A percentile compares a stretch with the other conserved stretches of the same genome.
phyloP scores from a whole-genome alignment of 129 eudicot genomes.

The Silybum marianum region DNA sequence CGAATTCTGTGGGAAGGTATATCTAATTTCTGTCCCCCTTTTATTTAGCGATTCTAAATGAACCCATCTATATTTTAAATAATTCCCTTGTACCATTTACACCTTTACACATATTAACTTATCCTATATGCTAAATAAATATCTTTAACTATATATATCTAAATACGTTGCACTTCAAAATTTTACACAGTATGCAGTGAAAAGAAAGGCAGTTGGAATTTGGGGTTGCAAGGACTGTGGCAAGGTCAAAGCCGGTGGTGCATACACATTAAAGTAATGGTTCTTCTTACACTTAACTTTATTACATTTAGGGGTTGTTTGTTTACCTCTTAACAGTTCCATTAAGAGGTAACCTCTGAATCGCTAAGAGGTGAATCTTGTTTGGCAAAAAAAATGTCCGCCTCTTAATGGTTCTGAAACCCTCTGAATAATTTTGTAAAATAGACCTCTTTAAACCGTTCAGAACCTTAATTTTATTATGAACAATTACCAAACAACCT shows the following conservation, averaged over 20 bases:
- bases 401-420: no score
- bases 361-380: no score
- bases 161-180: background rate
- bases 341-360: no score
- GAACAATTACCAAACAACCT: no score
- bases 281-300: background rate
- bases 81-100: background rate
- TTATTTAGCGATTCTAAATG: background rate
- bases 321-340: no score
- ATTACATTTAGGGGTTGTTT: background rate
- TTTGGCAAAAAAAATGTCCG: no score
- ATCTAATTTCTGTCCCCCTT: background rate
- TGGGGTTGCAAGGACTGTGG: slow-evolving; percentile 93
- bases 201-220: slow-evolving; percentile 76
- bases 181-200: slow-evolving; percentile 60
- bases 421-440: no score
- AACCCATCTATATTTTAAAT: background rate
- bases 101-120: background rate
- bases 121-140: background rate
- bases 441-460: no score
- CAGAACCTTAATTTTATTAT: no score
- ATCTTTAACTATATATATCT: background rate
- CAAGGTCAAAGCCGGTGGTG: slow-evolving; percentile 84
- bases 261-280: slow-evolving; percentile 67
- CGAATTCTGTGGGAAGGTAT: slow-evolving; percentile 77